These are phyloP conservation scores for Cryptosporidium parvum DNA, from an alignment of 169 alveolate genomes.

Conservation along the genomic window DNA sequence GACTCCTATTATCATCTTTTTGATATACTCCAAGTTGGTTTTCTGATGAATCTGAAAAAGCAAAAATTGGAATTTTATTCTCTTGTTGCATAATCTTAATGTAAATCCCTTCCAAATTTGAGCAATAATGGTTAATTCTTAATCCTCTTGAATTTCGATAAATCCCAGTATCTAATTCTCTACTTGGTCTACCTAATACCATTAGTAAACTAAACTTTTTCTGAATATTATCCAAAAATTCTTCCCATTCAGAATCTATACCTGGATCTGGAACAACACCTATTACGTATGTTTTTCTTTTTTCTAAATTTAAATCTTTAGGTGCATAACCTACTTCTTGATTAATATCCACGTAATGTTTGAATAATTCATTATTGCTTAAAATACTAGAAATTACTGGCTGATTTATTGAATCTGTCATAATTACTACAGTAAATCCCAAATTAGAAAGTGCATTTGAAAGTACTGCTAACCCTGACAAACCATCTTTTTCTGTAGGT, in stretches of 20 bases:
- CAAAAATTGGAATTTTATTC: slow-evolving; percentile 35
- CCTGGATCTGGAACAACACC: slow-evolving; percentile 76
- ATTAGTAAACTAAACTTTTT: slow-evolving; percentile 21
- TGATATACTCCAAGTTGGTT: slow-evolving; percentile 52
- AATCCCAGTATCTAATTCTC: slow-evolving; percentile 49
- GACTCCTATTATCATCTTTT: slow-evolving; percentile 52
- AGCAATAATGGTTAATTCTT: slow-evolving; percentile 72
- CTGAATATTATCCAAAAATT: slow-evolving; percentile 41
- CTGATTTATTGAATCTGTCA: slow-evolving; percentile 73
- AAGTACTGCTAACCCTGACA: slow-evolving; percentile 32
- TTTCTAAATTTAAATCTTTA: slow-evolving; percentile 24
- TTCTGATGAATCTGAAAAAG: slow-evolving; percentile 44
- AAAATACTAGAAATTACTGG: slow-evolving; percentile 34
- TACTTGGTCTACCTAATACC: slow-evolving; percentile 50
- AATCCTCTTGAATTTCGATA: slow-evolving; percentile 45
- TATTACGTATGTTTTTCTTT: slow-evolving; percentile 38
- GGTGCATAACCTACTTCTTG: slow-evolving; percentile 74
- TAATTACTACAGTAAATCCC: slow-evolving; percentile 58
- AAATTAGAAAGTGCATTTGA: slow-evolving; percentile 66
- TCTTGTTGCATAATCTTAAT: slow-evolving; percentile 23
- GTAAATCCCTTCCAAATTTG: slow-evolving; percentile 46
- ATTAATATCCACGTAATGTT: slow-evolving; percentile 44
- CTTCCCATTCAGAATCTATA: slow-evolving; percentile 62
- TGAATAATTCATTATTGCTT: slow-evolving; percentile 15
- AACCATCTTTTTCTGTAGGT: slow-evolving; percentile 72